These are phyloP conservation scores for Hirschfeldia incana DNA, from an alignment of 345 rosid species.

Conservation along the genomic window DNA sequence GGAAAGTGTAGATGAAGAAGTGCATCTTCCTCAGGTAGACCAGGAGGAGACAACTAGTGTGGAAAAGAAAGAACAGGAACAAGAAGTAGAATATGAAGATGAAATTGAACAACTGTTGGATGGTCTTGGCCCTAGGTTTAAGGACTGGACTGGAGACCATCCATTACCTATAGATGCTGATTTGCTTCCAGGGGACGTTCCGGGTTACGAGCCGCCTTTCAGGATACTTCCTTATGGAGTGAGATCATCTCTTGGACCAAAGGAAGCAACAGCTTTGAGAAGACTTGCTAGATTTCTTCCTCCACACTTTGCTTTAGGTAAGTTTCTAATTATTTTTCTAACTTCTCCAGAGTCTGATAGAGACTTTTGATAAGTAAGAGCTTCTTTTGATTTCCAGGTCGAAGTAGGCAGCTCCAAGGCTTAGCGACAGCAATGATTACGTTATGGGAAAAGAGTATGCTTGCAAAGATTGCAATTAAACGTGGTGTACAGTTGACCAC, in stretches of 20 bases:
- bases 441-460: slow-evolving; percentile 85
- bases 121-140: slow-evolving; percentile 76
- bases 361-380: slow-evolving; percentile 13
- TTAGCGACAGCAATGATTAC: slow-evolving; percentile 80
- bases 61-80: slow-evolving; percentile 34
- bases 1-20: slow-evolving; percentile 30
- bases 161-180: slow-evolving; percentile 93
- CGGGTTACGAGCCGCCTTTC: slow-evolving; percentile 80
- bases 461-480: slow-evolving; percentile 87
- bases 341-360: not conserved
- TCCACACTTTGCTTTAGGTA: slow-evolving; percentile 93
- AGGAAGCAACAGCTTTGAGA: slow-evolving; percentile 73
- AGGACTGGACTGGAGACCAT: slow-evolving; percentile 75
- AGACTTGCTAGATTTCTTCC: slow-evolving; percentile 82
- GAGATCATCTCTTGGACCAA: slow-evolving; percentile 58
- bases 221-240: slow-evolving; percentile 93
- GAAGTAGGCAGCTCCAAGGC: slow-evolving; percentile 92
- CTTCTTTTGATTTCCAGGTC: slow-evolving; percentile 53
- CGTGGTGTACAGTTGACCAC: slow-evolving; percentile 86
- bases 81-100: slow-evolving; percentile 61
- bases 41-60: slow-evolving; percentile 32
- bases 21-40: slow-evolving; percentile 35
- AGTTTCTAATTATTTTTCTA: slow-evolving; percentile 7
- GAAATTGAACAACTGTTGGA: slow-evolving; percentile 73
- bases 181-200: slow-evolving; percentile 73